Evolutionary conservation across 2,329 filamentous ascomycete genomes (phyloP), one percentile per base, ranked within the genome.

Genomic region (Ceratocystis alfenasii): DNA sequence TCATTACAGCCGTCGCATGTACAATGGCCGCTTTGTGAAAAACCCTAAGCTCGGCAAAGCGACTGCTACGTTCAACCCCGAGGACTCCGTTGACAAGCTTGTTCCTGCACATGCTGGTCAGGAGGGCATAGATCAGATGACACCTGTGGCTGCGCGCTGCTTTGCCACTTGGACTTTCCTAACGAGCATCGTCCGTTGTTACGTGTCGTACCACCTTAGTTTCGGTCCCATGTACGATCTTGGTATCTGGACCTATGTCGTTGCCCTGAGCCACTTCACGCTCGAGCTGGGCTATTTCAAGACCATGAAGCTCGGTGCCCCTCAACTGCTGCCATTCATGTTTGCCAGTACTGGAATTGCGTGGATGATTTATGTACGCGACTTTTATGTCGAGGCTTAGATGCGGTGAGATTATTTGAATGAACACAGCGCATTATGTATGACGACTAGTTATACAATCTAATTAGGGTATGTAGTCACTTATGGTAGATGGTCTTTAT

Each of bases 161-260:
- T 95, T 95, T 74, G 91, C 88, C 65, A 94, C 89, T 36, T 96
- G 91, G 87, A 95, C 92, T 0, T 81, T 93, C 67, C 79, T 95
- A 67, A 87, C 88, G 5, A 83, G 85, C 67, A 78, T 95, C 63
- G 81, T 95, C 57, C 84, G 92, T 64, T 78, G 91, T 70, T 95
- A 95, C 73, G 89, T 90, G 3, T 89, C 89, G 44, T 95, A 95
- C 77, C 81, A 95, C 74, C 84, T 95, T 69, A 79, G 84, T 70
- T 81, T 90, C 68, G 82, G 83, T 0, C 81, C 83, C 57, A 79
- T 92, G 65, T 96, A 95, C 75, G 83, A 94, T 74, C 79, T 96
- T 67, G 87, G 87, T 17, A 78, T 94, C 70, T 89, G 87, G 82
- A 94, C 89, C 6, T 95, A 93, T 74, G 81, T 84, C 0, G 80